Evolutionary conservation across 129 eudicot genomes (phyloP).

Genomic region (Apium graveolens): DNA sequence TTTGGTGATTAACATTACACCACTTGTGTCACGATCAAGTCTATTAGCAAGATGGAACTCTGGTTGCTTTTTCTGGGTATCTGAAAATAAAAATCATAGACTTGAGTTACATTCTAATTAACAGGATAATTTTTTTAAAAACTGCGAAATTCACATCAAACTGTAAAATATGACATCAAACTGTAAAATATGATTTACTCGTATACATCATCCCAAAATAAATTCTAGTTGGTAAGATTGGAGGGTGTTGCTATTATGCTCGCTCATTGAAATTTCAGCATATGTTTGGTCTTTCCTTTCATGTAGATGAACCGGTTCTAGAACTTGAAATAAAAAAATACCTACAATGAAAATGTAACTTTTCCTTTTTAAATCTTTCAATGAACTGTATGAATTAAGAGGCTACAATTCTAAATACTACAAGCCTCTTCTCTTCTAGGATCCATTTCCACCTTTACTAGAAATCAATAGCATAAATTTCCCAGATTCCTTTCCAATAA

Average conservation of each 20-base stretch:
- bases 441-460: background rate
- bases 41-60: conserved; percentile 93
- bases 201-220: background rate
- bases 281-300: background rate
- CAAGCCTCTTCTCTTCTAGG: background rate
- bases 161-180: too few species aligned
- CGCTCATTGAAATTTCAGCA: background rate
- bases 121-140: background rate
- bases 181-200: background rate
- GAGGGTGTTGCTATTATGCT: background rate
- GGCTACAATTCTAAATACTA: background rate
- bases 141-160: background rate
- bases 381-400: background rate
- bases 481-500: background rate
- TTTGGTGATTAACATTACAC: conserved; percentile 70
- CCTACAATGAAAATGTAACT: background rate
- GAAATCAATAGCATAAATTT: background rate
- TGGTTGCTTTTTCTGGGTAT: conserved; percentile 23
- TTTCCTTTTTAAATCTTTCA: background rate
- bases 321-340: background rate
- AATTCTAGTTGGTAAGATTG: background rate
- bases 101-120: background rate
- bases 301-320: background rate
- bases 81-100: conserved; percentile 12
- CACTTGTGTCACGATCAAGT: conserved; percentile 98